phyloP scores from a whole-genome alignment of 805 yeast species.

The Wickerhamiella alocasiicola region DNA sequence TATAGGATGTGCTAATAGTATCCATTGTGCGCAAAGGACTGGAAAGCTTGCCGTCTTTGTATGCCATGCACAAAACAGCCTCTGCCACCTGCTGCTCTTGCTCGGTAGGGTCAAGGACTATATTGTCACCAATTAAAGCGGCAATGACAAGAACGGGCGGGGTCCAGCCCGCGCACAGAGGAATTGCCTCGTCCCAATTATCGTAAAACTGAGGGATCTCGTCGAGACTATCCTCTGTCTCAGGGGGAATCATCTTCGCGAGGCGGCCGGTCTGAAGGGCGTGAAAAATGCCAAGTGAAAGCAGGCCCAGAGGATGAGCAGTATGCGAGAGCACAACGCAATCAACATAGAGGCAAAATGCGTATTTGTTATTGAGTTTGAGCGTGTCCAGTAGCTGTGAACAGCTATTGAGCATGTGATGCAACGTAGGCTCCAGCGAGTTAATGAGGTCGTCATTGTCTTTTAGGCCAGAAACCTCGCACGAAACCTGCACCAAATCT shows the following conservation, averaged over 20 bases:
- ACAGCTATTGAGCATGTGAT: slow-evolving; percentile 30
- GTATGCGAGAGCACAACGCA: slow-evolving; percentile 64
- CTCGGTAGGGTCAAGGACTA: slow-evolving; percentile 74
- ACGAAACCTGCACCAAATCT: slow-evolving; percentile 53
- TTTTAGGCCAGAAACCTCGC: slow-evolving; percentile 55
- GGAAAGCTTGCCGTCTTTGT: slow-evolving; percentile 51
- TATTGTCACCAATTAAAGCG: slow-evolving; percentile 60
- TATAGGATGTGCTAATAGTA: slow-evolving; percentile 38
- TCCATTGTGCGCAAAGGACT: slow-evolving; percentile 66
- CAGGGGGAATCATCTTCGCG: slow-evolving; percentile 56
- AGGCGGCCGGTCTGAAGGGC: slow-evolving; percentile 69
- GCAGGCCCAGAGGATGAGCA: slow-evolving; percentile 68
- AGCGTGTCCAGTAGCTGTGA: slow-evolving; percentile 42
- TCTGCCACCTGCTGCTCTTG: slow-evolving; percentile 84
- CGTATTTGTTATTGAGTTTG: slow-evolving; percentile 57
- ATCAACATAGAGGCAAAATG: slow-evolving; percentile 68
- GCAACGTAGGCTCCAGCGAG: slow-evolving; percentile 49
- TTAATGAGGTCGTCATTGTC: slow-evolving; percentile 64
- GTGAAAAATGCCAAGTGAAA: slow-evolving; percentile 67
- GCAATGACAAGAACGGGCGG: slow-evolving; percentile 71
- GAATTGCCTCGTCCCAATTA: slow-evolving; percentile 57
- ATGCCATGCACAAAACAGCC: slow-evolving; percentile 65
- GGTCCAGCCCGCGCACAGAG: slow-evolving; percentile 35
- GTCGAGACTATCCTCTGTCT: slow-evolving; percentile 42
- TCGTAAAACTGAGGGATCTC: slow-evolving; percentile 88